These are phyloP conservation scores for Stylonectria norvegica DNA, from an alignment of 2,329 filamentous ascomycete species.

Conservation along the genomic window DNA sequence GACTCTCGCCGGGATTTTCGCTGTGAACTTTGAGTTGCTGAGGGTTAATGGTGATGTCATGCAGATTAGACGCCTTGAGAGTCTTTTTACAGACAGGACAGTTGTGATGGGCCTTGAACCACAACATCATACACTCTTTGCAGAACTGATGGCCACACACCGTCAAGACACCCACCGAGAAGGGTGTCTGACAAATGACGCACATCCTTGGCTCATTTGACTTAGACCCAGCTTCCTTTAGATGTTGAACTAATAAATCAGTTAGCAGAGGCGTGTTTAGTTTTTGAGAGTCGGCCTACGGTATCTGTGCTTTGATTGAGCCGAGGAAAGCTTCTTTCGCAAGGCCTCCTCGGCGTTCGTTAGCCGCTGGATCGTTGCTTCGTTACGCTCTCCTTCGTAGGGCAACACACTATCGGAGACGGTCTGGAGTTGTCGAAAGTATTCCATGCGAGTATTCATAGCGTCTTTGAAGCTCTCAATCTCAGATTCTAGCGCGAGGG, in stretches of 20 bases:
- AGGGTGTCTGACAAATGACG: constrained; percentile 77
- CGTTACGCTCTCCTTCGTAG: constrained; percentile 61
- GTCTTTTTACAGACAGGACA: constrained; percentile 82
- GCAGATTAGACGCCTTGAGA: constrained; percentile 65
- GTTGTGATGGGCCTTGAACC: constrained; percentile 70
- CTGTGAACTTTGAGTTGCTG: constrained; percentile 64
- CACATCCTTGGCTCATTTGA: constrained; percentile 67
- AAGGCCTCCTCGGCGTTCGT: constrained; percentile 38
- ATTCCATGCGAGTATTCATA: constrained; percentile 85
- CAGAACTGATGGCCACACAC: constrained; percentile 91
- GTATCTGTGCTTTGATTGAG: constrained; percentile 75
- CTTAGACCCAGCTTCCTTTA: constrained; percentile 57
- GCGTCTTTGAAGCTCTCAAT: constrained; percentile 70
- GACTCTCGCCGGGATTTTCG: constrained; percentile 15
- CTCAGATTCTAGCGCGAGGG: constrained; percentile 59
- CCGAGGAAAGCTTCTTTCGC: constrained; percentile 56
- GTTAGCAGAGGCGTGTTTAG: constrained; percentile 8
- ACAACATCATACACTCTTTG: constrained; percentile 77
- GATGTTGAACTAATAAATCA: constrained; percentile 43
- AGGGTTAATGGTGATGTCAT: constrained; percentile 81
- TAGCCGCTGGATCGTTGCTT: constrained; percentile 40
- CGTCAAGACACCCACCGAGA: constrained; percentile 77
- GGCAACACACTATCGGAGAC: constrained; percentile 85
- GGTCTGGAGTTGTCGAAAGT: constrained; percentile 83
- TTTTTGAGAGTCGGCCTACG: constrained; percentile 36